Evolutionary conservation across 208 protist genomes (phyloP), one percentile per base, ranked within the genome.

Genomic region (Histomonas meleagridis): DNA sequence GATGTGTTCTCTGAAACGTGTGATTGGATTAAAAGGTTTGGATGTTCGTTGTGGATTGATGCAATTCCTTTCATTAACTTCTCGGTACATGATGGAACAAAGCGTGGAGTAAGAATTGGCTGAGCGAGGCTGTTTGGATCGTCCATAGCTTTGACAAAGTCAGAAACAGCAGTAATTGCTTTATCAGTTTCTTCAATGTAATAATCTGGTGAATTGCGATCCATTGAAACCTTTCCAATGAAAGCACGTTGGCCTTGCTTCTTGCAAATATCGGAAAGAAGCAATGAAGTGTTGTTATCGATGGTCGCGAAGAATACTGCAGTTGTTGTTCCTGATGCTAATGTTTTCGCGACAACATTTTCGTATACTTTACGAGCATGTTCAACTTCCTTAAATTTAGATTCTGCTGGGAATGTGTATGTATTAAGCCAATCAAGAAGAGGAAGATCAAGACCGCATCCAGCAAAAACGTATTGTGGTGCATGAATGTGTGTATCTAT

Each of bases 401-500:
- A 92, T 93, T 98, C 97, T 5, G 95, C 91, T 14, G 97, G 97
- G 92, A 97, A 98, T 0, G 97, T 97, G 94, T 96, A 97, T 12
- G 94, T 93, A 70, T 97, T 93, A 10, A 98, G 95, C 96, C 97
- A 98, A 26, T 95, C 90, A 69, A 97, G 93, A 28, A 98, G 93
- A 1, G 94, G 94, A 38, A 94, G 93, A 92, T 97, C 96, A 35
- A 97, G 94, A 28, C 94, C 96, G 91, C 96, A 97, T 0, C 96
- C 97, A 21, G 94, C 91, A 92, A 96, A 96, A 4, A 94, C 94
- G 93, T 96, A 97, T 91, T 95, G 94, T 91, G 94, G 86, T 60
- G 92, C 96, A 92, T 98, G 97, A 18, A 97, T 94, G 92, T 98
- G 97, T 26, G 96, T 93, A 92, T 98, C 97, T 92, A 98, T 95